Percentiles rank a stretch among this genome's conserved stretches.
Evolutionary conservation across 2,329 filamentous ascomycete genomes (phyloP).

Genomic region (Penicillium paneum): DNA sequence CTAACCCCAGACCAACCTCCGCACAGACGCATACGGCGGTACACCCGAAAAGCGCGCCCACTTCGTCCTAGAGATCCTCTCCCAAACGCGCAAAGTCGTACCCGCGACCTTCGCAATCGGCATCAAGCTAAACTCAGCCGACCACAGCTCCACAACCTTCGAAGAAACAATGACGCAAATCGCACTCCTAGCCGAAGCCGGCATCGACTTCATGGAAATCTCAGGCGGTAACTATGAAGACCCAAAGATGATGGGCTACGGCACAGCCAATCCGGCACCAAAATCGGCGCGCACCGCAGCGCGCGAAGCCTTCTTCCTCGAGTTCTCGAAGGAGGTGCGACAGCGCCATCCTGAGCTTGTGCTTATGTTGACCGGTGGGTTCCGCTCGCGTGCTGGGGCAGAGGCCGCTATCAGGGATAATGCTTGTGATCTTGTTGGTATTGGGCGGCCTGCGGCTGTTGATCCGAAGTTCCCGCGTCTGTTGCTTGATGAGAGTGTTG

Average conservation of each 20-base stretch:
- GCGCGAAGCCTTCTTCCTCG: conserved; percentile 66
- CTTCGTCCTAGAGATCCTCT: conserved; percentile 47
- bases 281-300: conserved; percentile 48
- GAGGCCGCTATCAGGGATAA: conserved; percentile 47
- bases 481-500: conserved; percentile 30
- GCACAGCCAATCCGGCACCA: conserved; percentile 15
- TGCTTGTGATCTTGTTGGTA: conserved; percentile 51
- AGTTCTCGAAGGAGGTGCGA: conserved; percentile 58
- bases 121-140: conserved; percentile 53
- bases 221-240: conserved; percentile 62
- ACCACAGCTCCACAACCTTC: conserved; percentile 39
- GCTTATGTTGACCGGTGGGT: conserved; percentile 62
- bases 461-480: conserved; percentile 42
- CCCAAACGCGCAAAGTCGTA: conserved; percentile 41
- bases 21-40: conserved; percentile 51
- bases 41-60: conserved; percentile 45
- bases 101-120: conserved; percentile 46
- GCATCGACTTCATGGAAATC: conserved; percentile 66
- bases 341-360: conserved; percentile 44
- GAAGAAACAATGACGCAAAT: conserved; percentile 60
- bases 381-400: conserved; percentile 54
- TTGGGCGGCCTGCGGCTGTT: conserved; percentile 48
- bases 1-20: conserved; percentile 41
- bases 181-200: conserved; percentile 40
- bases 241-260: conserved; percentile 41